Conservation (phyloP, 2,329 filamentous ascomycete genomes). For the Alternaria viburni region DNA sequence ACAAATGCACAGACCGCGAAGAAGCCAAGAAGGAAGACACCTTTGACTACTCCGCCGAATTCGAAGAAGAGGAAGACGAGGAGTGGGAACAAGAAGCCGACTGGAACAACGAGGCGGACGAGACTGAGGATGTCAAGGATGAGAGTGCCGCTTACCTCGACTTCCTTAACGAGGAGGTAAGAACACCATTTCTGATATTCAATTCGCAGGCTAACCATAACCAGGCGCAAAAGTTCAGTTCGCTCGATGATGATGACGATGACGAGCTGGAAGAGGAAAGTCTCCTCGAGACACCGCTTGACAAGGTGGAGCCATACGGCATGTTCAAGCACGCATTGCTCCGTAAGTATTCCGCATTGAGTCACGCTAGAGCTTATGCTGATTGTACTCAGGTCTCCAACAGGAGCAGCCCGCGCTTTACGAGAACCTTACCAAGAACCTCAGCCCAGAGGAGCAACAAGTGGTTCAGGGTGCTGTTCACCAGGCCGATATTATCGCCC, state of each 20-base stretch:
- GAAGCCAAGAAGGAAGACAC: conserved; percentile 87
- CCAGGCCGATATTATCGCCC: conserved; percentile 66
- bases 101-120: conserved; percentile 69
- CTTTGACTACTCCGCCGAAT: conserved; percentile 78
- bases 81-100: conserved; percentile 80
- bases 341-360: conserved; percentile 65
- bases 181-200: conserved; percentile 22
- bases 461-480: conserved; percentile 80
- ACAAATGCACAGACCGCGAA: conserved; percentile 70
- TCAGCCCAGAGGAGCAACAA: conserved; percentile 80
- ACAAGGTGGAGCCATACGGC: conserved; percentile 93
- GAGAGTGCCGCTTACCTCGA: conserved; percentile 95
- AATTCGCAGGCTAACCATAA: conserved; percentile 32
- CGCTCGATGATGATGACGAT: conserved; percentile 73
- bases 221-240: conserved; percentile 82
- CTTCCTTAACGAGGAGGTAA: conserved; percentile 89
- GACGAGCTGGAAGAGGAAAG: conserved; percentile 93
- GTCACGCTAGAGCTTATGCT: conserved; percentile 1
- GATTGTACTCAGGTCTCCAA: conserved; percentile 73
- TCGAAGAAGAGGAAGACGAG: conserved; percentile 76
- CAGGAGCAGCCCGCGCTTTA: conserved; percentile 91
- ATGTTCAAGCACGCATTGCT: conserved; percentile 83
- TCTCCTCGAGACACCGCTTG: conserved; percentile 89
- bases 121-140: conserved; percentile 74
- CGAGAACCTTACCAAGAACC: conserved; percentile 75